Evolutionary conservation across 805 yeast genomes (phyloP), one percentile per base, ranked within the genome.

Genomic region (Candida taoyuanica): DNA sequence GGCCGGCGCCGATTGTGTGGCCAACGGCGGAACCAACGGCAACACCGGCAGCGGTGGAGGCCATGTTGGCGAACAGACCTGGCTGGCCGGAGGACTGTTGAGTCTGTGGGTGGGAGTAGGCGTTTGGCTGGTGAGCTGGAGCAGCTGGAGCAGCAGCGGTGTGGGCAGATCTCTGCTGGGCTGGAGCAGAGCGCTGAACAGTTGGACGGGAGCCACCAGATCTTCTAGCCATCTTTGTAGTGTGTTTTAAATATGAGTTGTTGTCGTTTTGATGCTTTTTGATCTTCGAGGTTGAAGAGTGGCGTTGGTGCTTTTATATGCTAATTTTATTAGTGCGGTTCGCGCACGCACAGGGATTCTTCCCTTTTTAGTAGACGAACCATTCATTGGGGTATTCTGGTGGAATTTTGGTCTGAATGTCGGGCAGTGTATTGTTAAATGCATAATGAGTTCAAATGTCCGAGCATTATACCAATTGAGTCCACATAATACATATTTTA

Each of bases 21-120:
- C 98, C 98, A 39, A 91, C 81, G 45, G 98, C 82, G 36, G 96
- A 86, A 56, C 98, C 98, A 40, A 93, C 97, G 38, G 98, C 98
- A 31, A 93, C 98, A 80, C 98, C 98, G 34, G 98, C 98, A 39
- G 98, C 98, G 34, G 98, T 93, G 33, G 95, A 73, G 28, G 98
- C 98, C 98, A 93, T 93, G 68, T 93, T 95, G 43, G 91, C 85
- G 56, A 91, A 89, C 60, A 91, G 55, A 55, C 98, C 97, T 33
- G 97, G 97, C 54, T 73, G 76, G 12, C 16, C 11, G 52, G 56
- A 58, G 29, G 76, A 74, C 58, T 70, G 81, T 37, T 73, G 67
- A 42, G 70, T 71, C 59, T 74, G 72, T 59, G 74, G 78, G 57
- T 75, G 74, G 48, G 80, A 54, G 47, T 62, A 58, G n/a, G 62